phyloP scores from a whole-genome alignment of 352 stramenopile species.

The Pythium folliculosum region DNA sequence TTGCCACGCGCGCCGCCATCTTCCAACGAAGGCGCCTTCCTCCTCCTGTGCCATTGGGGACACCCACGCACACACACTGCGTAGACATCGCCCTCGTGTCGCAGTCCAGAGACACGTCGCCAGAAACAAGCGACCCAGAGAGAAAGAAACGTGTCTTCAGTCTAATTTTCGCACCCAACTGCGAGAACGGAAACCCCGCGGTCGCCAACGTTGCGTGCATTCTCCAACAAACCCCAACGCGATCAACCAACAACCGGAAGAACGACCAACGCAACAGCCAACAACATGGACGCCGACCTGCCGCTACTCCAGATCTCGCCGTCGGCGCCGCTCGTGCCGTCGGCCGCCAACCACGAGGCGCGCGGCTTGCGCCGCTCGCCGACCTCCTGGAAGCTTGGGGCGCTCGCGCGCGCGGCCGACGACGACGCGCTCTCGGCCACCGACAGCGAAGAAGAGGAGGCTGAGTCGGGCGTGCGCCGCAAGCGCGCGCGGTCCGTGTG shows the following conservation, averaged over 20 bases:
- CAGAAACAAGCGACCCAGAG: conserved; percentile 1
- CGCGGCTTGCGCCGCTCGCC: conserved; percentile 52
- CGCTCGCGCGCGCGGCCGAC: conserved; percentile 20
- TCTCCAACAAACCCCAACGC: background rate
- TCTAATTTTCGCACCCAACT: background rate
- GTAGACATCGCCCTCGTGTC: background rate
- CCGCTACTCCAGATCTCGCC: conserved; percentile 29
- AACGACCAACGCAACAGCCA: background rate
- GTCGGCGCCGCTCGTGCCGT: conserved; percentile 2
- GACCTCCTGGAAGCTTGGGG: conserved; percentile 53
- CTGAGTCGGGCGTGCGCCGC: conserved; percentile 12
- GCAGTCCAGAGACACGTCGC: conserved; percentile 1
- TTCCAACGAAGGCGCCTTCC: background rate
- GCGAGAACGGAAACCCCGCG: background rate
- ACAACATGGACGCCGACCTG: background rate
- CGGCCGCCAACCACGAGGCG: background rate
- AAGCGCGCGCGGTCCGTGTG: conserved; percentile 29
- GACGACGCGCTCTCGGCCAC: conserved; percentile 47
- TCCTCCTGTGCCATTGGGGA: too few species aligned
- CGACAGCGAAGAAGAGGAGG: conserved; percentile 46
- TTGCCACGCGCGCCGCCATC: background rate
- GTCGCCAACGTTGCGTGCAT: too few species aligned
- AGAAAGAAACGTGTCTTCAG: background rate
- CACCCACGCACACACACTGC: too few species aligned
- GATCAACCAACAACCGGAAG: conserved; percentile 33